Evolutionary conservation across 2,329 filamentous ascomycete genomes (phyloP), one percentile per base, ranked within the genome.

Genomic region (Ceratocystis papillata): DNA sequence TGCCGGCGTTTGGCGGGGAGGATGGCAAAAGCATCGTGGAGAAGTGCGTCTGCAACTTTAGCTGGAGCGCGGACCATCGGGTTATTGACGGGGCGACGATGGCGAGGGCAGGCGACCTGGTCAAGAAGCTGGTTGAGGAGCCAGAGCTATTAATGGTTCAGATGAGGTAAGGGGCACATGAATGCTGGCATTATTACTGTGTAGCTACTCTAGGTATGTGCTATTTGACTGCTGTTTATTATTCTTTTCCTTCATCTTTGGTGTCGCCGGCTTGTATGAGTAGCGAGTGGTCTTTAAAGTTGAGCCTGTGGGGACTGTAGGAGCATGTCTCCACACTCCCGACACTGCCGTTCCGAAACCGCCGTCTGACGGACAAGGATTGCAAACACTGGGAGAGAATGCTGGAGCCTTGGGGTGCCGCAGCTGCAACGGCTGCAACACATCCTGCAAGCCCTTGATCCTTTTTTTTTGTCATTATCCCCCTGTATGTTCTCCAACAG

Each of bases 51-150:
- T 87, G 87, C 74, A 91, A 95, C 73, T 90, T 97, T 71, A 97
- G 92, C 76, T 97, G 93, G 93, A 93, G 89, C 74, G 93, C 93
- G 5, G 92, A 97, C 76, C 94, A 99, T 76, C 81, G 94, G 22
- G 89, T 97, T 65, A 86, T 97, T 60, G 94, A 99, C 76, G 94
- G 94, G 1, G 93, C 93, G 60, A 96, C 92, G 68, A 90, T 96
- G 83, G 94, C 94, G 22, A 83, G 92, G 70, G 93, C 93, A 74
- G 91, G 90, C 12, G 90, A 92, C 72, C 82, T 87, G 69, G 88
- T 97, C 25, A 85, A 86, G 71, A 79, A 80, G 63, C 84, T 89
- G 70, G 82, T 97, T 48, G 92, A 97, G 77, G 85, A 89, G 72
- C 90, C 93, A 3, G 91, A 92, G 73, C 81, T 82, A 66, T 96